Evolutionary conservation across 257 asterid genomes (phyloP).

Genomic region (Euphrasia confusa): DNA sequence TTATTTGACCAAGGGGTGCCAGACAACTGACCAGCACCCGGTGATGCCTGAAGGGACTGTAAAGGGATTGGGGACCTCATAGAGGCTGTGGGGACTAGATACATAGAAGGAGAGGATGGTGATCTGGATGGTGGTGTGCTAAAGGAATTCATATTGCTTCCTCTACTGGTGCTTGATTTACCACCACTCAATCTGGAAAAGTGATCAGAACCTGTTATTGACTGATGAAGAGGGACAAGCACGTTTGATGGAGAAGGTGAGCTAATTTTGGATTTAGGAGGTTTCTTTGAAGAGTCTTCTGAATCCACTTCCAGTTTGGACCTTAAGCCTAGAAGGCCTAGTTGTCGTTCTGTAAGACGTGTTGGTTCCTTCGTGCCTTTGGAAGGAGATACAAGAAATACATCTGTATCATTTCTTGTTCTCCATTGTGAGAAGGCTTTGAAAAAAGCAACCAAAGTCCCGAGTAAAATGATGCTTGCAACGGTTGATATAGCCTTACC

Average conservation of each 20-base stretch:
- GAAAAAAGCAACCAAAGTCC: constrained; percentile 55
- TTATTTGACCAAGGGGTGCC: constrained; percentile 76
- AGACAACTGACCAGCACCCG: constrained; percentile 47
- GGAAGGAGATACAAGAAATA: constrained; percentile 44
- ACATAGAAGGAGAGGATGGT: constrained; percentile 69
- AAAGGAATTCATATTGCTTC: constrained; percentile 46
- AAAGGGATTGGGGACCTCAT: constrained; percentile 53
- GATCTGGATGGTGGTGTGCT: constrained; percentile 61
- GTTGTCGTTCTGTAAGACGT: constrained; percentile 62
- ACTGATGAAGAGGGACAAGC: constrained; percentile 82
- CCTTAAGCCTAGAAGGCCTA: constrained; percentile 70
- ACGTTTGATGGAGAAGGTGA: constrained; percentile 49
- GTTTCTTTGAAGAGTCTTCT: constrained; percentile 57
- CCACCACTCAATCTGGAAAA: constrained; percentile 53
- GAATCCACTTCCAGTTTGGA: constrained; percentile 43
- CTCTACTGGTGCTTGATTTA: constrained; percentile 47
- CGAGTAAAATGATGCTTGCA: constrained; percentile 47
- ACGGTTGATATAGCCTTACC: constrained; percentile 48
- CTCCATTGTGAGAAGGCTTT: constrained; percentile 63
- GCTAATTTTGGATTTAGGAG: constrained; percentile 55
- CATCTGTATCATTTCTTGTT: constrained; percentile 36
- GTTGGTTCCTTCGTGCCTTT: constrained; percentile 59
- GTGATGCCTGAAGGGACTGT: constrained; percentile 52
- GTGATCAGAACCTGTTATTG: constrained; percentile 39
- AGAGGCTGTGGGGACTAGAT: constrained; percentile 56